A percentile compares a stretch with the other conserved stretches of the same genome.
Evolutionary conservation across 164 flowering plant species (phyloP).

Genomic region (Pachysandra terminalis): DNA sequence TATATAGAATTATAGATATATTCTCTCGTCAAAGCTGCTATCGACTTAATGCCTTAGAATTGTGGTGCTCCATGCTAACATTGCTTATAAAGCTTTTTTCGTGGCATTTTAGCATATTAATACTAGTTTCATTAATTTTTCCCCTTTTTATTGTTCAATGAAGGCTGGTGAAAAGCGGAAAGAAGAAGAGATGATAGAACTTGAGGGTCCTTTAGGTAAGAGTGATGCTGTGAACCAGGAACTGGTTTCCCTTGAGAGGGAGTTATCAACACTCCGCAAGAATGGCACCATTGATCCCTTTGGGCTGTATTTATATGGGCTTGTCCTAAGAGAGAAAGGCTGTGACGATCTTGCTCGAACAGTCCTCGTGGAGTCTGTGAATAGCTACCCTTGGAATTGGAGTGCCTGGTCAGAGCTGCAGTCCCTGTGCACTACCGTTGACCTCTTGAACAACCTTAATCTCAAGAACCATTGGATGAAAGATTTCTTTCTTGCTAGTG

Average conservation of each 20-base stretch:
- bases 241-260: conserved; percentile 71
- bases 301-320: conserved; percentile 78
- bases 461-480: conserved; percentile 98
- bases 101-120: background rate
- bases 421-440: conserved; percentile 71
- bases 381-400: conserved; percentile 98
- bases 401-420: conserved; percentile 95
- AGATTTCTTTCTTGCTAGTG: conserved; percentile 84
- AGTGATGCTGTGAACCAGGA: conserved; percentile 72
- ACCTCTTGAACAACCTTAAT: conserved; percentile 58
- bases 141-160: conserved; percentile 17
- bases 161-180: conserved; percentile 98
- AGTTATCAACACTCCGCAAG: conserved; percentile 58
- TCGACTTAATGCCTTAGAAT: background rate
- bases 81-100: background rate
- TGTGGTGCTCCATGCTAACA: background rate
- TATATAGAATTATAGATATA: background rate
- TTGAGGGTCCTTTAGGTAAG: conserved; percentile 87
- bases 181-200: conserved; percentile 93
- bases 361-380: conserved; percentile 86
- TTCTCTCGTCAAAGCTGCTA: background rate
- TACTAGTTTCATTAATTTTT: background rate
- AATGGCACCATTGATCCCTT: conserved; percentile 84
- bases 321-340: conserved; percentile 85
- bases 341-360: conserved; percentile 78